Conservation (phyloP, 768 basidiomycete genomes). For the Hydnomerulius pinastri region DNA sequence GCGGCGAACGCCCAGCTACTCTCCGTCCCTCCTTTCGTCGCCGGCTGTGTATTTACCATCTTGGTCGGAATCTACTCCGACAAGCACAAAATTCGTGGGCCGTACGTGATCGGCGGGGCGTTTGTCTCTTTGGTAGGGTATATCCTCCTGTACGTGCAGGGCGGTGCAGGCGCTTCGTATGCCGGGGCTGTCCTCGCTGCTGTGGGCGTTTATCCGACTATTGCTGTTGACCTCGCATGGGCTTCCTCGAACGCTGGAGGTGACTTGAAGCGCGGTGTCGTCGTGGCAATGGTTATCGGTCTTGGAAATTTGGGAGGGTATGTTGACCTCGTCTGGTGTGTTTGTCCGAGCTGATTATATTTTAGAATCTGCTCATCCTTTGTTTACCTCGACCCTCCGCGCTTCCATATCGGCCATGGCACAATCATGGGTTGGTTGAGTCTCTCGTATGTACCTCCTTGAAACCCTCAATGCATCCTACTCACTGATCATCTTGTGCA, state of each 20-base stretch:
- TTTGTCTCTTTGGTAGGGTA: conserved; percentile 52
- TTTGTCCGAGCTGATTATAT: conserved; percentile 3
- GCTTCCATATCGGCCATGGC: conserved; percentile 40
- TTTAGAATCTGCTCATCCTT: conserved; percentile 44
- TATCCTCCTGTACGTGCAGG: conserved; percentile 44
- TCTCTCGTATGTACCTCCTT: conserved; percentile 20
- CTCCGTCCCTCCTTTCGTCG: conserved; percentile 51
- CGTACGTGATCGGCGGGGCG: conserved; percentile 46
- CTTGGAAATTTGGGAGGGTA: conserved; percentile 57
- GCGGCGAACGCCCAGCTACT: conserved; percentile 51
- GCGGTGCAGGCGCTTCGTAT: conserved; percentile 35
- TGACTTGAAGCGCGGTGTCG: conserved; percentile 52
- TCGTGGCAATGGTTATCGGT: conserved; percentile 55
- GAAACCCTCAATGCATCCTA: conserved; percentile 10
- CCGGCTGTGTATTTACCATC: conserved; percentile 47
- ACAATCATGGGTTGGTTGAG: conserved; percentile 39
- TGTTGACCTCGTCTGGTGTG: conserved; percentile 18
- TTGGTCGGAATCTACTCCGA: conserved; percentile 45
- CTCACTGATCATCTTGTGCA: conserved; percentile 28
- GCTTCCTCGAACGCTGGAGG: conserved; percentile 56
- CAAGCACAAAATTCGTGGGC: conserved; percentile 44
- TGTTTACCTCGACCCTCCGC: conserved; percentile 40
- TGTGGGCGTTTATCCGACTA: conserved; percentile 52
- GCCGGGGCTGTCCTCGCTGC: conserved; percentile 51
- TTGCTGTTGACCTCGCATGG: conserved; percentile 55